phyloP scores from a whole-genome alignment of 768 basidiomycete genomes.

The Tylopilus rubrobrunneus region DNA sequence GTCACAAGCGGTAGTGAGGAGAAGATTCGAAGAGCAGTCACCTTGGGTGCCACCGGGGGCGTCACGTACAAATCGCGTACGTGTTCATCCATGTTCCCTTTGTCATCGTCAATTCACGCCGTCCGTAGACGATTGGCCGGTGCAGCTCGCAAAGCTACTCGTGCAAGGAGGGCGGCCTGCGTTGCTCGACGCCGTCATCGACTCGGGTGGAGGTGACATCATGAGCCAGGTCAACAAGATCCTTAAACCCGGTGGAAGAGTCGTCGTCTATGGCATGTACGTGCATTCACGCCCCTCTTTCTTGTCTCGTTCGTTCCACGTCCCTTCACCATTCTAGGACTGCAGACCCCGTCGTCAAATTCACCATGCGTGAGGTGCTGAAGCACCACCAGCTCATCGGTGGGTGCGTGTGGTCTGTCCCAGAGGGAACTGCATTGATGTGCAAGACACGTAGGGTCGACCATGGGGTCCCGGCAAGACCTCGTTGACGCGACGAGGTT shows the following conservation, averaged over 20 bases:
- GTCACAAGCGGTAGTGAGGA: slow-evolving; percentile 69
- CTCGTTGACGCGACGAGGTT: slow-evolving; percentile 70
- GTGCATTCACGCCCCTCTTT: not conserved
- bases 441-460: slow-evolving; percentile 52
- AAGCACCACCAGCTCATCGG: slow-evolving; percentile 73
- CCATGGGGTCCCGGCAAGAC: slow-evolving; percentile 80
- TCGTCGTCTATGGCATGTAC: slow-evolving; percentile 68
- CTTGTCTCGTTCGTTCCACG: slow-evolving; percentile 2
- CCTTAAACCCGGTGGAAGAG: slow-evolving; percentile 53
- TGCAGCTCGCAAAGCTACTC: slow-evolving; percentile 42
- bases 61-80: slow-evolving; percentile 66
- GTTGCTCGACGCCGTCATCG: slow-evolving; percentile 58
- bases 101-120: not conserved
- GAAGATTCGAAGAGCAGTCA: slow-evolving; percentile 65
- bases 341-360: slow-evolving; percentile 49
- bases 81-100: slow-evolving; percentile 14
- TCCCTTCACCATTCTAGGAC: slow-evolving; percentile 45
- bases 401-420: slow-evolving; percentile 31
- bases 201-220: slow-evolving; percentile 68
- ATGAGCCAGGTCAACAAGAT: slow-evolving; percentile 44
- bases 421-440: slow-evolving; percentile 10
- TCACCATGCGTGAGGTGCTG: slow-evolving; percentile 78
- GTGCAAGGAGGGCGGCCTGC: slow-evolving; percentile 24
- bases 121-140: slow-evolving; percentile 48
- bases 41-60: slow-evolving; percentile 74